Evolutionary conservation across 371 early-diverging fungal species (phyloP).

Genomic region (Caulochytrium protostelioides): DNA sequence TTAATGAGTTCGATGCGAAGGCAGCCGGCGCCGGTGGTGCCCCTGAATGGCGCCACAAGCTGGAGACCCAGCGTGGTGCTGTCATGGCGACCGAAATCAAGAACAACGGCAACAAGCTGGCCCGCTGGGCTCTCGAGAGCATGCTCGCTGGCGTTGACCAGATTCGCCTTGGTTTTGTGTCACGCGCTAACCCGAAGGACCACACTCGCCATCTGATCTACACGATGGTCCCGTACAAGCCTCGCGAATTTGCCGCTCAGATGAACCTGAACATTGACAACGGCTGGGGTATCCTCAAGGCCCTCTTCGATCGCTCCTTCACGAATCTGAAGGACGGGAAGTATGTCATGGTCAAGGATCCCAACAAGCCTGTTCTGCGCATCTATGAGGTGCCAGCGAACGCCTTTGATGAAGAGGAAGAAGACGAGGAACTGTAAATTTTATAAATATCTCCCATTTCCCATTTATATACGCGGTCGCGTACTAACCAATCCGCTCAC

Average conservation of each 20-base stretch:
- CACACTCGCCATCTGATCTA: constrained; percentile 58
- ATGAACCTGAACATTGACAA: constrained; percentile 63
- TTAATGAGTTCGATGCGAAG: constrained; percentile 78
- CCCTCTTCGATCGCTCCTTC: constrained; percentile 64
- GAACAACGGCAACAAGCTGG: constrained; percentile 87
- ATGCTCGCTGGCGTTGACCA: constrained; percentile 70
- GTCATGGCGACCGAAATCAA: constrained; percentile 91
- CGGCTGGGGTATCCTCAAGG: constrained; percentile 90
- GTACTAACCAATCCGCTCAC: no score
- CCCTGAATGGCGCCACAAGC: constrained; percentile 82
- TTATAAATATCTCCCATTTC: no score
- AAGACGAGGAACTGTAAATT: constrained; percentile 1
- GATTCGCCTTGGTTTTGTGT: constrained; percentile 60
- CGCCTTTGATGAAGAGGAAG: constrained; percentile 15
- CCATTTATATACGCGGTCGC: no score
- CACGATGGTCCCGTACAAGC: constrained; percentile 66
- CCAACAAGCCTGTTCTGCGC: constrained; percentile 66
- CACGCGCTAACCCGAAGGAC: constrained; percentile 54
- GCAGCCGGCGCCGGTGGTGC: constrained; percentile 72
- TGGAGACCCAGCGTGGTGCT: constrained; percentile 88
- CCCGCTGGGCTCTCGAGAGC: constrained; percentile 81
- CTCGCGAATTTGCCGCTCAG: constrained; percentile 73
- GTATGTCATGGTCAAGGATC: constrained; percentile 85
- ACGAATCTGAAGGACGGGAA: constrained; percentile 62
- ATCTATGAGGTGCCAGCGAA: constrained; percentile 35